Base-by-base conservation (phyloP, 2,329 filamentous ascomycete species). In the Cladophialophora immunda region DNA sequence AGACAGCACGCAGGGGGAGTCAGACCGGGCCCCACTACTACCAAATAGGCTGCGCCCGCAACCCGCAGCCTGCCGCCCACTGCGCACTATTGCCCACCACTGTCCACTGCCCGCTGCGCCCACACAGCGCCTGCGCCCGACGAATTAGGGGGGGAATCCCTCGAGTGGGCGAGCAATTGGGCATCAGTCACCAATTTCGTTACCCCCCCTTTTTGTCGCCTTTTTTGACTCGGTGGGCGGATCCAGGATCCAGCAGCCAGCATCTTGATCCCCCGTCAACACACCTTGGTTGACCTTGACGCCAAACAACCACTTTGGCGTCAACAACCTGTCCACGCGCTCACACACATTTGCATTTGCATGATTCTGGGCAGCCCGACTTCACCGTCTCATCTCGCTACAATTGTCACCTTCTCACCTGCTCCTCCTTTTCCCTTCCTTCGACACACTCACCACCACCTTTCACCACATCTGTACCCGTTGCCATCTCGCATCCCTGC, bases 71-170 rank as follows among this genome's bases (percentile, higher is more conserved):
- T 13, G 22, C 19, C 7, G 38, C 38, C 47, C 15, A n/a, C 30
- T 57, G 54, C 15, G n/a, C n/a, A n/a, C n/a, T n/a, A n/a, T n/a
- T n/a, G n/a, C n/a, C n/a, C n/a, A n/a, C n/a, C n/a, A n/a, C n/a
- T n/a, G n/a, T n/a, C n/a, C n/a, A 25, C n/a, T 58, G 55, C 55
- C 55, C 22, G 22, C 19, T 25, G 19, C 45, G 45, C 45, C 76
- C 1, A 73, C 29, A 38, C n/a, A 45, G 58, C 57, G 57, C 57
- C 57, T 61, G 58, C 45, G 77, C 11, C 83, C 87, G 8, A 81
- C 79, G 3, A 81, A 79, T 50, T 61, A 34, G 58, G 58, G 27
- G 58, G 41, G 25, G 19, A 25, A 11, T 25, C 45, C 45, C n/a
- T 29, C 54, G 13, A 34, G 58, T 61, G 58, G 58, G 47, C 38